Base-by-base conservation (phyloP, 192 early-diverging fungal species). In the Coemansia nantahalensis region DNA sequence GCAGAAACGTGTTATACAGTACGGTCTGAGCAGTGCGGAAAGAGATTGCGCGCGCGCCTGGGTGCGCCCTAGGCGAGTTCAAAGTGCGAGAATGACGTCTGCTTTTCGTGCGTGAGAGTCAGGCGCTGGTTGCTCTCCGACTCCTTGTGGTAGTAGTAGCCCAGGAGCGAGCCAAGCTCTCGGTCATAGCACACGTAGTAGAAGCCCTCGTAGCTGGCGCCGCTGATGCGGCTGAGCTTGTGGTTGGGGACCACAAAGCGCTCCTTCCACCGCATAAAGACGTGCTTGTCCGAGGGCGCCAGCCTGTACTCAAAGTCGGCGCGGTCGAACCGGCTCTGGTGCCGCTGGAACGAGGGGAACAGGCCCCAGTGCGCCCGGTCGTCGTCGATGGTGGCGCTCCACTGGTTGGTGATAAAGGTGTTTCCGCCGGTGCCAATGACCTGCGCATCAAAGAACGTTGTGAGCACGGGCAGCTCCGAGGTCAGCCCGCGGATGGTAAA, bases 221-320 rank as follows among this genome's bases (percentile, higher is more conserved):
- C 89, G 40, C 64, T 71, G 38, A 91, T 84, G 30, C 68, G 54
- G 55, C 76, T 84, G 49, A 89, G 82, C 48, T 71, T 68, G 79
- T 89, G 85, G 74, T 91, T 85, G 30, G 89, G 89, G 8, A 91
- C 83, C 39, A 91, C 68, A 72, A 89, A 91, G 56, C 85, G 86
- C 64, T 91, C 89, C 84, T 91, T 91, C 89, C 89, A 91, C 23
- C 89, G 79, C 89, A 91, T 91, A 59, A 87, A 91, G 8, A 91
- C 68, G 44, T 47, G 53, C 33, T 80, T 75, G 77, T 90, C 84
- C 1, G 72, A 65, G 16, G 62, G 47, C 36, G 52, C 58, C 47
- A 83, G 82, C 50, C 62, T 48, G 62, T 72, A 79, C 21, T 31
- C 33, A 61, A 68, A 67, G 45, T 62, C 60, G 16, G 39, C 40